Base-by-base conservation (phyloP, 2,329 filamentous ascomycete species). In the Colletotrichum australisinense region DNA sequence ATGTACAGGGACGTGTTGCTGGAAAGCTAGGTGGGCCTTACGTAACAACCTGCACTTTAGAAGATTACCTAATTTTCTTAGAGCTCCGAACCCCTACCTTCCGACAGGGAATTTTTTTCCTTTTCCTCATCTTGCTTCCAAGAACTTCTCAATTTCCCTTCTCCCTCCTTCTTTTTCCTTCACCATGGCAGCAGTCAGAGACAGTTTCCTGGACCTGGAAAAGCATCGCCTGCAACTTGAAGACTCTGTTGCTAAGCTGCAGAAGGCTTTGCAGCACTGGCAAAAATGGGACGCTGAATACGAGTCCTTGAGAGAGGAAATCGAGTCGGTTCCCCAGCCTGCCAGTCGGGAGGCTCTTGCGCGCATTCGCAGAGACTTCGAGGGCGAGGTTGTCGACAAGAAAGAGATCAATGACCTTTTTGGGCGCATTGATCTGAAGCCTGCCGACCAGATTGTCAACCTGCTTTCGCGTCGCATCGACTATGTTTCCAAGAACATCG, bases 231-330 rank as follows among this genome's bases (percentile, higher is more conserved):
- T 89, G 76, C 88, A 92, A 74, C 91, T 98, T 8, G 94, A 98
- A 81, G 89, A 91, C 49, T 95, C 93, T 76, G 89, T 97, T 59
- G 84, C 88, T 63, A 91, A 94, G 80, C 89, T 98, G 24, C 90
- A 90, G 68, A 91, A 93, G 78, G 92, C 93, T 7, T 88, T 98
- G 66, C 91, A 92, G 75, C 93, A 97, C 84, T 99, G 96, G 96
- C 93, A 94, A 76, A 92, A 92, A 67, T 97, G 94, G 90, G 95
- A 97, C 81, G 91, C 93, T 60, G 96, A 98, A 81, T 98, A 98
- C 82, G 94, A 98, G 80, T 91, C 92, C 28, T 88, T 98, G 74
- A 95, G 94, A 80, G 94, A 97, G 80, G 94, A 97, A 78, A 89
- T 98, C 35, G 84, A 90, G 65, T 86, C 85, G 4, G 80, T 92